phyloP scores from a whole-genome alignment of 75 land plant species.

The Isoetes taiwanensis region DNA sequence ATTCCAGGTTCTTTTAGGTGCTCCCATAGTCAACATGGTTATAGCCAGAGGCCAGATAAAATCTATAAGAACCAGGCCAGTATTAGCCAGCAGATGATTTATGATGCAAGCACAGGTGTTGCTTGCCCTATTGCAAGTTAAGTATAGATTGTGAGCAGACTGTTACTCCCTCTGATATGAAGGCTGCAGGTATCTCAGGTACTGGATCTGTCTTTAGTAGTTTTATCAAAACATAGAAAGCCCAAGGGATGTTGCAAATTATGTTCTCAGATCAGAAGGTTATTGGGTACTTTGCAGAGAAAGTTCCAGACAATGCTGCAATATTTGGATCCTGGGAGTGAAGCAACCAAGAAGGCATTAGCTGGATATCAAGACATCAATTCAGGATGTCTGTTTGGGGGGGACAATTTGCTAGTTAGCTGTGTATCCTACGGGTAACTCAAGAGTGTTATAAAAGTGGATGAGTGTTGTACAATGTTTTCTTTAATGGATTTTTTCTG shows the following conservation, averaged over 20 bases:
- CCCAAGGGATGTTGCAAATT: conserved; percentile 81
- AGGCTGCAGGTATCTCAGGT: conserved; percentile 12
- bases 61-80: conserved; percentile 40
- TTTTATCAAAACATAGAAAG: too few species aligned
- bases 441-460: conserved; percentile 90
- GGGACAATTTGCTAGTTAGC: conserved; percentile 74
- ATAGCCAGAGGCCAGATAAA: conserved; percentile 95
- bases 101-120: conserved; percentile 87
- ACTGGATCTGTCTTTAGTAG: conserved; percentile 21
- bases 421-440: conserved; percentile 91
- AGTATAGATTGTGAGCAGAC: conserved; percentile 92
- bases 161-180: conserved; percentile 10
- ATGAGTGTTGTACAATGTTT: too few species aligned
- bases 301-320: conserved; percentile 88
- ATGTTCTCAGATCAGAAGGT: conserved; percentile 67
- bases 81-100: conserved; percentile 57
- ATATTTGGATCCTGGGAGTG: conserved; percentile 92
- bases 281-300: conserved; percentile 58
- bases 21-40: conserved; percentile 95
- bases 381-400: conserved; percentile 64
- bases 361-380: conserved; percentile 75
- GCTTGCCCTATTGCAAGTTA: conserved; percentile 94
- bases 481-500: too few species aligned
- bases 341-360: conserved; percentile 50
- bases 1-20: conserved; percentile 94